These are phyloP conservation scores for Solanum tarapatanum DNA, from an alignment of 257 asterid genomes.

Conservation along the genomic window DNA sequence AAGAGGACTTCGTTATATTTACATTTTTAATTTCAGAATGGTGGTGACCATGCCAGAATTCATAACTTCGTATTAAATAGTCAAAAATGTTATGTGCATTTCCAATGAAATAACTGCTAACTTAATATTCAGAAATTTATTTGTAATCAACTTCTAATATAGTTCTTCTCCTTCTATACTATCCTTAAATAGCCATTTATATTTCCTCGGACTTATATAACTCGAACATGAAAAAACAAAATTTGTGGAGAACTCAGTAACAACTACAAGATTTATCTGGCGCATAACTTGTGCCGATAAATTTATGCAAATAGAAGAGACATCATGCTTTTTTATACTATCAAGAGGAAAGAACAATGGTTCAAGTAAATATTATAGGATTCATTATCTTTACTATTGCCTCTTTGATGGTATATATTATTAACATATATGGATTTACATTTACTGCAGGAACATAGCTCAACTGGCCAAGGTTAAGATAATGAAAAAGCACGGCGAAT, in stretches of 20 bases:
- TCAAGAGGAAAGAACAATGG: neutral
- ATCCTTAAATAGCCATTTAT: neutral
- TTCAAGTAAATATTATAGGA: neutral
- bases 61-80: neutral
- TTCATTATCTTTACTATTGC: neutral
- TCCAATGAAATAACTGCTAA: neutral
- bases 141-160: neutral
- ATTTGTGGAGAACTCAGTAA: neutral
- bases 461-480: slow-evolving; percentile 73
- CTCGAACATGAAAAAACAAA: neutral
- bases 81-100: neutral
- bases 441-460: slow-evolving; percentile 56
- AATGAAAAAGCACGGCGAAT: slow-evolving; percentile 58
- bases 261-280: neutral
- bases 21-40: neutral
- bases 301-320: neutral
- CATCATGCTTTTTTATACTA: neutral
- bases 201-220: neutral
- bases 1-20: neutral
- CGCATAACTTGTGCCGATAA: neutral
- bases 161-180: neutral
- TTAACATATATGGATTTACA: neutral
- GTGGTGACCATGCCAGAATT: neutral
- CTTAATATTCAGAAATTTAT: neutral
- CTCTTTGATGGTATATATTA: neutral